Evolutionary conservation across 2,329 filamentous ascomycete genomes (phyloP).

Genomic region (Diaporthe eres): DNA sequence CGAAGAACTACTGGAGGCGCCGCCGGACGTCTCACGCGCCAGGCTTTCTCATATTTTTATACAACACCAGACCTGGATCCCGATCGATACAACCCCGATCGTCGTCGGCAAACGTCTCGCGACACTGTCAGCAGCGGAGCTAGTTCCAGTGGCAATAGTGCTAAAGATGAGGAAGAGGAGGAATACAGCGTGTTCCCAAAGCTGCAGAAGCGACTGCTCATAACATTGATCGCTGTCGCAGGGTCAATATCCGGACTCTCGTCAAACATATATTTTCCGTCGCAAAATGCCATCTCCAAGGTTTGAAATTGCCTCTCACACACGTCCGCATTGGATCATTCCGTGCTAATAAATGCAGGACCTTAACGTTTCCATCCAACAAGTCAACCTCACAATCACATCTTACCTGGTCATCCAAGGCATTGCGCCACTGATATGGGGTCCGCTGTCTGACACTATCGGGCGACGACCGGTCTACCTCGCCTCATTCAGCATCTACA

Average conservation of each 20-base stretch:
- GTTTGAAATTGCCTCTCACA: slow-evolving; percentile 42
- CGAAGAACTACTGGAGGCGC: slow-evolving; percentile 6
- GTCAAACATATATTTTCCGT: slow-evolving; percentile 66
- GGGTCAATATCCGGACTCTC: slow-evolving; percentile 67
- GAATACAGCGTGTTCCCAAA: slow-evolving; percentile 6
- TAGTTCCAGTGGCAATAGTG: not conserved
- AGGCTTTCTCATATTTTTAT: not conserved
- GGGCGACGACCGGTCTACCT: slow-evolving; percentile 61
- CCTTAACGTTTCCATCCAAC: slow-evolving; percentile 48
- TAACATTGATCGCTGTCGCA: slow-evolving; percentile 57
- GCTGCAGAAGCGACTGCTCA: slow-evolving; percentile 1
- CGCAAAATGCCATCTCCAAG: slow-evolving; percentile 55
- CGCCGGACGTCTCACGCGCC: not conserved
- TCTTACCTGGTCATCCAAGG: slow-evolving; percentile 66
- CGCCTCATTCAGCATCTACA: slow-evolving; percentile 61
- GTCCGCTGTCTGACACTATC: slow-evolving; percentile 60
- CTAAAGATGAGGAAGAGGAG: not conserved
- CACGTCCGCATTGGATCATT: too few species aligned
- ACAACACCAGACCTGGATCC: not conserved
- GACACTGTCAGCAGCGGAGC: not conserved
- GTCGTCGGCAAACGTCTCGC: not conserved
- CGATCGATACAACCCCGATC: not conserved
- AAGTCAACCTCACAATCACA: slow-evolving; percentile 58
- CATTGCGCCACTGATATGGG: slow-evolving; percentile 64
- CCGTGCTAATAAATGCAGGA: slow-evolving; percentile 43